phyloP scores from a whole-genome alignment of 78 protist genomes.

The Blattamonas nauphoetae region DNA sequence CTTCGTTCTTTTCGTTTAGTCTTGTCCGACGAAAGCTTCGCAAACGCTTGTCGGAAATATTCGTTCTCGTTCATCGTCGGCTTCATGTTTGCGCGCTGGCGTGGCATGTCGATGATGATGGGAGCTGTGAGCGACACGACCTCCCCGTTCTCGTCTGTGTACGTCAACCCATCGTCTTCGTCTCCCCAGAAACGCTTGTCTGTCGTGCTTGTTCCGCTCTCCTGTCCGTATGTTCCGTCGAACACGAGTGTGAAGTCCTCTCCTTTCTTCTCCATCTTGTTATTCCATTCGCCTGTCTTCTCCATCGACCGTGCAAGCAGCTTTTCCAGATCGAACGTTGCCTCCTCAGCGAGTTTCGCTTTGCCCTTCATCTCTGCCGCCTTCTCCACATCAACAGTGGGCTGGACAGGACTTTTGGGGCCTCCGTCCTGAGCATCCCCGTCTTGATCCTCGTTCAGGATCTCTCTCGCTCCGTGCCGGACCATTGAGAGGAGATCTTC shows the following conservation, averaged over 20 bases:
- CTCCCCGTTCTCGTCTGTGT: background rate
- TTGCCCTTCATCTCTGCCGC: background rate
- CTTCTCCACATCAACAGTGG: background rate
- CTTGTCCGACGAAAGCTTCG: too few relatives aligned
- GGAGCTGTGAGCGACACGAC: background rate
- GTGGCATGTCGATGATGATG: background rate
- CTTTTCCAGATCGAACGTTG: background rate
- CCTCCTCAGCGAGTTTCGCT: background rate
- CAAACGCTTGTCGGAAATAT: background rate
- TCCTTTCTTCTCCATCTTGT: background rate
- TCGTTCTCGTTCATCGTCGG: background rate
- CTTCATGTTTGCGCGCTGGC: background rate
- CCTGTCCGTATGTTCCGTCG: too few relatives aligned
- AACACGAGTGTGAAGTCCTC: background rate
- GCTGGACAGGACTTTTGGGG: background rate
- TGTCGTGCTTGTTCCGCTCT: too few relatives aligned
- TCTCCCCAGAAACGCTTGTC: background rate
- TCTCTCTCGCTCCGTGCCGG: constrained; percentile 15
- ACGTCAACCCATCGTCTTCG: background rate
- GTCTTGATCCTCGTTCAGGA: background rate
- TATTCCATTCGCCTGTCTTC: background rate
- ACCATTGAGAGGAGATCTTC: constrained; percentile 12
- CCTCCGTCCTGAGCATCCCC: background rate
- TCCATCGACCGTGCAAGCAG: background rate
- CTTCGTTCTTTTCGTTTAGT: too few relatives aligned